Evolutionary conservation across 345 rosid species (phyloP).

Genomic region (Camelina neglecta): DNA sequence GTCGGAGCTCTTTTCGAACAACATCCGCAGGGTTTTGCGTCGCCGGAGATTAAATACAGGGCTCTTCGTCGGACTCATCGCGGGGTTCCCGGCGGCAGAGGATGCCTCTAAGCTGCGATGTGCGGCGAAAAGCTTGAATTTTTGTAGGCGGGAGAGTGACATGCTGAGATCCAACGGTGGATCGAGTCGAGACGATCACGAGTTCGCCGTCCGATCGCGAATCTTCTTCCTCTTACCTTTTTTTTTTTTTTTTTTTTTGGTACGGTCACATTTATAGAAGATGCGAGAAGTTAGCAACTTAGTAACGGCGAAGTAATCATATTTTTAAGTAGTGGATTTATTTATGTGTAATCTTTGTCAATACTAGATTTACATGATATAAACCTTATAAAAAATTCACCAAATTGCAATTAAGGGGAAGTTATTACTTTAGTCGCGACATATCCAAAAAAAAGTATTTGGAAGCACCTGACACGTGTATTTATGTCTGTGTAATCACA

Average conservation of each 20-base stretch:
- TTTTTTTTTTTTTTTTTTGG: not conserved
- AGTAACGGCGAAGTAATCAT: slow-evolving; percentile 13
- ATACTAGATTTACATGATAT: not conserved
- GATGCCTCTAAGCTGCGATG: slow-evolving; percentile 36
- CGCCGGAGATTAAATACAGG: slow-evolving; percentile 43
- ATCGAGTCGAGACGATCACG: slow-evolving; percentile 14
- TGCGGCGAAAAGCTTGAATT: slow-evolving; percentile 39
- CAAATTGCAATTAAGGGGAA: not conserved
- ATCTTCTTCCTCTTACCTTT: no score
- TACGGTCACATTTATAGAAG: slow-evolving; percentile 15
- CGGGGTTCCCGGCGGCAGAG: slow-evolving; percentile 15
- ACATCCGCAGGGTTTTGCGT: slow-evolving; percentile 43
- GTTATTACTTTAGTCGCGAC: not conserved
- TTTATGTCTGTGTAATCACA: no score
- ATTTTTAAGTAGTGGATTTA: not conserved
- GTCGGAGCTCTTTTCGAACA: slow-evolving; percentile 43
- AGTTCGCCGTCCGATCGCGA: slow-evolving; percentile 16
- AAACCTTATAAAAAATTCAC: not conserved
- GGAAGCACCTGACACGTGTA: slow-evolving; percentile 14
- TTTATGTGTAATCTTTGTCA: not conserved
- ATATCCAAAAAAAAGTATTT: not conserved
- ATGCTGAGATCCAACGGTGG: slow-evolving; percentile 29
- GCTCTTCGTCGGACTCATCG: slow-evolving; percentile 43
- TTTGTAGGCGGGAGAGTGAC: slow-evolving; percentile 42
- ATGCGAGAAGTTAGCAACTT: slow-evolving; percentile 23